These are phyloP conservation scores for Antitrichia curtipendula DNA, from an alignment of 225 moss, liverwort and hornwort species.

Conservation along the genomic window DNA sequence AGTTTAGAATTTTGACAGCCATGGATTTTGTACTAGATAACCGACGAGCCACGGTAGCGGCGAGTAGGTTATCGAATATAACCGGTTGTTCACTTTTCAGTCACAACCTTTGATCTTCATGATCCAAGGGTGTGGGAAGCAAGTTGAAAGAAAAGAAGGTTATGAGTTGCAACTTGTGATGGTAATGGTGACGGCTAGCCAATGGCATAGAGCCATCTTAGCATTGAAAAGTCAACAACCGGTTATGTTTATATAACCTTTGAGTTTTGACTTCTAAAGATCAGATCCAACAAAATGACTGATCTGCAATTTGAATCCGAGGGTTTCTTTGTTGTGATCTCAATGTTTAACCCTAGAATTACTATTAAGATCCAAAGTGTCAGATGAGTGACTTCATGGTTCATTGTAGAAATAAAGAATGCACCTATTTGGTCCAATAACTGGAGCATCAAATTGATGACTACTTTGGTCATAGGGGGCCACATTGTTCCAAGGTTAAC, in stretches of 20 bases:
- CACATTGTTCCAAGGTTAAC: too few species aligned
- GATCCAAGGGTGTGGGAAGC: too few species aligned
- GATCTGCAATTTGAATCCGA: fast-evolving
- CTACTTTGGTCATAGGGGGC: neutral
- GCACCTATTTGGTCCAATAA: neutral
- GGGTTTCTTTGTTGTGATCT: fast-evolving
- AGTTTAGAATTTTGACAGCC: fast-evolving
- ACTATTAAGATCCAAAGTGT: fast-evolving
- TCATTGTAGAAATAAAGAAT: neutral
- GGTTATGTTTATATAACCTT: neutral
- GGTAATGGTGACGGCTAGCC: too few species aligned
- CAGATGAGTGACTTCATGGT: fast-evolving
- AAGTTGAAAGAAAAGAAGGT: too few species aligned
- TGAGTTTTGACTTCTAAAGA: fast-evolving
- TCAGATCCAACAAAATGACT: neutral
- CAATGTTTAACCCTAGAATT: fast-evolving
- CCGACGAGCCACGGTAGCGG: too few species aligned
- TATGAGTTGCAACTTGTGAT: too few species aligned
- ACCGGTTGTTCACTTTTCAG: too few species aligned
- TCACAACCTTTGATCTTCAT: too few species aligned
- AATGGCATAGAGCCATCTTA: too few species aligned
- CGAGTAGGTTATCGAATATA: too few species aligned
- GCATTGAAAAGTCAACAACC: too few species aligned
- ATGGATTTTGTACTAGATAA: neutral
- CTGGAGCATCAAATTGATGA: fast-evolving